A percentile compares a stretch with the other conserved stretches of the same genome.
Conservation (phyloP, 2,329 filamentous ascomycete species). For the Ceratocystis smalleyi region DNA sequence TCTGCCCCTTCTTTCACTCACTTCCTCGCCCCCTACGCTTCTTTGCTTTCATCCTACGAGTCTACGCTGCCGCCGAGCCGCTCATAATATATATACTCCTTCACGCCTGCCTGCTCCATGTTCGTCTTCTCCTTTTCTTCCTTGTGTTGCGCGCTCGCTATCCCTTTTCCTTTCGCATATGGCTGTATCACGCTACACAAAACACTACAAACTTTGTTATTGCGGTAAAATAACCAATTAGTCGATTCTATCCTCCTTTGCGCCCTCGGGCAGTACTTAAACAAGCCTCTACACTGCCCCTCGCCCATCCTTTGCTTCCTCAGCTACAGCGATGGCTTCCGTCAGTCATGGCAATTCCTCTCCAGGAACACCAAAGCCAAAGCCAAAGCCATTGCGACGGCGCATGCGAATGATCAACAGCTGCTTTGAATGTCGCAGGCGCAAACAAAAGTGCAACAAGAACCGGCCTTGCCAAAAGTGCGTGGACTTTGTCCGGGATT, state of each 20-base stretch:
- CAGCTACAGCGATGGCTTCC: not conserved
- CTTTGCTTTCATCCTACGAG: too few species aligned
- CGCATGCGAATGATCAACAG: slow-evolving; percentile 53
- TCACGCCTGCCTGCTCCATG: too few species aligned
- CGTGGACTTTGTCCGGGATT: slow-evolving; percentile 37
- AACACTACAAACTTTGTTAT: not conserved
- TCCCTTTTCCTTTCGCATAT: not conserved
- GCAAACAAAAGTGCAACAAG: slow-evolving; percentile 69
- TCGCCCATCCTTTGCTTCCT: not conserved
- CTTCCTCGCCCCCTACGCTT: too few species aligned
- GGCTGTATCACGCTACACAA: not conserved
- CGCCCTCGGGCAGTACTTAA: not conserved
- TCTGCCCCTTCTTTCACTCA: too few species aligned
- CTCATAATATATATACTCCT: too few species aligned
- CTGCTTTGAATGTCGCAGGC: slow-evolving; percentile 54
- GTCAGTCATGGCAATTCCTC: not conserved
- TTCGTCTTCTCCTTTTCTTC: not conserved
- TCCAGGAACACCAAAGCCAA: slow-evolving; percentile 19
- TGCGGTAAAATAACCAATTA: not conserved
- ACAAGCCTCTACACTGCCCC: not conserved
- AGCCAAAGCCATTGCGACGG: slow-evolving; percentile 32
- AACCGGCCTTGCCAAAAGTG: slow-evolving; percentile 55
- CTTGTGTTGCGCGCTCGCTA: not conserved
- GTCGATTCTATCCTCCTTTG: not conserved
- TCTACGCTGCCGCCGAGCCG: too few species aligned